A percentile compares a stretch with the other conserved stretches of the same genome.
Conservation (phyloP, 176 grass and related monocot genomes). For the Zea luxurians region DNA sequence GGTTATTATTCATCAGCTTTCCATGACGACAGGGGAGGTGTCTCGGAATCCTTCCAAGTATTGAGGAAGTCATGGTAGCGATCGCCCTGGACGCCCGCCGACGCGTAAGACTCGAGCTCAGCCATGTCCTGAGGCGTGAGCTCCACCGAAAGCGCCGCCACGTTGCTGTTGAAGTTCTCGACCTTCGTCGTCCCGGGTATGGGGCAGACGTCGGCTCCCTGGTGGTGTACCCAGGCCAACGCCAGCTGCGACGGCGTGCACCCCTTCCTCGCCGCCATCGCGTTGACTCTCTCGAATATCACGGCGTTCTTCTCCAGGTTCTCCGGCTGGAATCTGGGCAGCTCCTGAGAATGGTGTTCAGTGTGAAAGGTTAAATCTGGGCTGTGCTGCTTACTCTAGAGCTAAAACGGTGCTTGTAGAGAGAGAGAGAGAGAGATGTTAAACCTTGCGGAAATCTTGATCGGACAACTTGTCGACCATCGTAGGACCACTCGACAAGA, state of each 20-base stretch:
- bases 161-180: conserved; percentile 60
- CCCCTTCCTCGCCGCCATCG: background rate
- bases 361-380: too few species aligned
- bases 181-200: conserved; percentile 74
- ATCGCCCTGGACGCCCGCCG: conserved; percentile 35
- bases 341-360: background rate
- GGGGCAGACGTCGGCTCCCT: conserved; percentile 54
- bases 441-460: background rate
- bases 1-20: conserved; percentile 18
- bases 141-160: conserved; percentile 52
- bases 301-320: background rate
- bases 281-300: background rate
- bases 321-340: background rate
- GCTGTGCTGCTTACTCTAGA: background rate
- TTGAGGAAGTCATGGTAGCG: conserved; percentile 1
- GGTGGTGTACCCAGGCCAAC: background rate
- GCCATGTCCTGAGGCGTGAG: conserved; percentile 53
- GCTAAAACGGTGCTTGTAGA: too few species aligned
- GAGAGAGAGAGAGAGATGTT: too few species aligned
- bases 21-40: conserved; percentile 55
- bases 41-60: conserved; percentile 57
- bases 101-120: conserved; percentile 48
- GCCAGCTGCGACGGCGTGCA: background rate
- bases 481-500: background rate
- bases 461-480: background rate